phyloP scores from a whole-genome alignment of 139 green algal genomes.

The Chlamydomonas sphaeroides region DNA sequence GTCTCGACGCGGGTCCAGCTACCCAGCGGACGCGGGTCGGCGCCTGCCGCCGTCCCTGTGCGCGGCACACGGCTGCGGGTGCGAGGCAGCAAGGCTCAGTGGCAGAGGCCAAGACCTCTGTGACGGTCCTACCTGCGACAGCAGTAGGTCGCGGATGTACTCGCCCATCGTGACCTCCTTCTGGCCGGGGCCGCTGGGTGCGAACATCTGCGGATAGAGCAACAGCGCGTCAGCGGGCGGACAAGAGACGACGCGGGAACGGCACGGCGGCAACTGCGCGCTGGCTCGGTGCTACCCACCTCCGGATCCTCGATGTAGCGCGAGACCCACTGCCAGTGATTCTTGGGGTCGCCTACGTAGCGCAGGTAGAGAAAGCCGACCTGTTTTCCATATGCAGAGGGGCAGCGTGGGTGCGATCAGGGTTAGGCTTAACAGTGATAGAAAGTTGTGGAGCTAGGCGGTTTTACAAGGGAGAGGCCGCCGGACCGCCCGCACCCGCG shows the following conservation, averaged over 20 bases:
- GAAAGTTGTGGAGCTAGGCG: no score
- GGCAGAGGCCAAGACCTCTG: background rate
- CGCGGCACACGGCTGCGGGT: conserved; percentile 19
- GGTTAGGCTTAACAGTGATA: no score
- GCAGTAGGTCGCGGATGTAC: conserved; percentile 89
- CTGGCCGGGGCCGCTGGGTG: conserved; percentile 65
- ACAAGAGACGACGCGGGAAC: no score
- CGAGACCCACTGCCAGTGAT: conserved; percentile 88
- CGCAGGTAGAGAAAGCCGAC: conserved; percentile 94
- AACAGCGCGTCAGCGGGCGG: no score
- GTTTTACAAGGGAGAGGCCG: no score
- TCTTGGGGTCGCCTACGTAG: conserved; percentile 88
- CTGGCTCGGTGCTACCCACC: conserved; percentile 62
- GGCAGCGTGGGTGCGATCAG: no score
- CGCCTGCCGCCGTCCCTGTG: conserved; percentile 24
- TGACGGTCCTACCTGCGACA: conserved; percentile 81
- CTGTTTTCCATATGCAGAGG: no score
- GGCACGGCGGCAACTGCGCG: no score
- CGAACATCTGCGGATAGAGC: conserved; percentile 71
- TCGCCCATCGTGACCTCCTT: conserved; percentile 84
- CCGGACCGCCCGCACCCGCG: no score
- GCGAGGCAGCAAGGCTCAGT: conserved; percentile 15
- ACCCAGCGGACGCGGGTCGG: no score
- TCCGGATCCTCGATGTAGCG: conserved; percentile 86
- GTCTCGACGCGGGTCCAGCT: no score